These are phyloP conservation scores for Gamsiella multidivaricata DNA, from an alignment of 192 early-diverging fungal genomes.

Conservation along the genomic window DNA sequence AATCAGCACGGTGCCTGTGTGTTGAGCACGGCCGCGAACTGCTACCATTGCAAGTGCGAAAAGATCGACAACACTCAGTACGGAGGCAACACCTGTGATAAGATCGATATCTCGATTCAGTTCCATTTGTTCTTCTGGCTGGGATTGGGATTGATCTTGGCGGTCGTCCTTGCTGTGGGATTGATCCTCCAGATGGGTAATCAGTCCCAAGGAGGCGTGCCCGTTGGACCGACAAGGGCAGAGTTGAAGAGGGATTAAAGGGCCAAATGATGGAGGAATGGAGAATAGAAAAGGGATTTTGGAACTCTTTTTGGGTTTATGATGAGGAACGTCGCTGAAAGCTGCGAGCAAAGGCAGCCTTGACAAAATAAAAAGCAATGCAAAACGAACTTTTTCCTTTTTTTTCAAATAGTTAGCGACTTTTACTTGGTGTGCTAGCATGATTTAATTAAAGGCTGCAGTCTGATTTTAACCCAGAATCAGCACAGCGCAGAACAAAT, in stretches of 20 bases:
- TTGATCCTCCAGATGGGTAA: conserved; percentile 48
- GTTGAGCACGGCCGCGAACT: conserved; percentile 32
- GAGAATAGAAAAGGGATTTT: too few species aligned
- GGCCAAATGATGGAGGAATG: not conserved
- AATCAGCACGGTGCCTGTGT: conserved; percentile 28
- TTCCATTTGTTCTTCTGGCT: conserved; percentile 55
- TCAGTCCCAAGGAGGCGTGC: conserved; percentile 42
- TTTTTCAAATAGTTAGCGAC: too few species aligned
- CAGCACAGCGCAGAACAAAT: too few species aligned
- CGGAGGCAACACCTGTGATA: conserved; percentile 30
- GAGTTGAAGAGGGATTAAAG: conserved; percentile 47
- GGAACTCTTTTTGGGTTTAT: too few species aligned
- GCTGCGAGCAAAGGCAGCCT: too few species aligned
- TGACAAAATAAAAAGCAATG: too few species aligned
- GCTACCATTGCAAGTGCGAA: conserved; percentile 50
- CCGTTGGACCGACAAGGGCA: conserved; percentile 48
- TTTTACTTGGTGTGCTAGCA: too few species aligned
- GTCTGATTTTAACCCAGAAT: too few species aligned
- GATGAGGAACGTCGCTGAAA: too few species aligned
- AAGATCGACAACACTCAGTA: conserved; percentile 46
- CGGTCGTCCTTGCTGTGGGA: conserved; percentile 27
- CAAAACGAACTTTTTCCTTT: too few species aligned
- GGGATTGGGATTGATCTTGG: conserved; percentile 22
- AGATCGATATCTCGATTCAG: conserved; percentile 45
- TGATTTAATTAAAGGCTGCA: too few species aligned